Evolutionary conservation across 1,284 basidiomycete species (phyloP).

Genomic region (Moesziomyces antarcticus): DNA sequence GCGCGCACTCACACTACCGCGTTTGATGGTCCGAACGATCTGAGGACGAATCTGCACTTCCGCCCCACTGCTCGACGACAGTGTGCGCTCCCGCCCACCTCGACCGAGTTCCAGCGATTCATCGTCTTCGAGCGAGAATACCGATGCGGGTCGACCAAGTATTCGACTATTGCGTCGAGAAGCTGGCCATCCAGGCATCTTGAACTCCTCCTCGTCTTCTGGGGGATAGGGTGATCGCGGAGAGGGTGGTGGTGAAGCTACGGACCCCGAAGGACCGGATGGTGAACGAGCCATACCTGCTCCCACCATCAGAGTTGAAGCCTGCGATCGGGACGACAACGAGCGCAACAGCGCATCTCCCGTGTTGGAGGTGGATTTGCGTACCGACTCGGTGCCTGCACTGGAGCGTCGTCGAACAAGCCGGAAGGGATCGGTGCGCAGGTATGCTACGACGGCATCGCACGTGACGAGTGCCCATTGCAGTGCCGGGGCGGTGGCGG

Average conservation of each 20-base stretch:
- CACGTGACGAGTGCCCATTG: slow-evolving; percentile 43
- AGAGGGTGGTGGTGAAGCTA: slow-evolving; percentile 12
- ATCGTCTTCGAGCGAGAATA: slow-evolving; percentile 35
- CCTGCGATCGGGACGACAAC: slow-evolving; percentile 26
- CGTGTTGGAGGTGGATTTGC: slow-evolving; percentile 5
- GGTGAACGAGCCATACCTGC: slow-evolving; percentile 14
- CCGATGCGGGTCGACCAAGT: slow-evolving; percentile 24
- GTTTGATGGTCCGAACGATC: slow-evolving; percentile 34
- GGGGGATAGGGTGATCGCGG: slow-evolving; percentile 10
- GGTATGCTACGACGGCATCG: slow-evolving; percentile 43
- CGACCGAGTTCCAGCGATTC: slow-evolving; percentile 15
- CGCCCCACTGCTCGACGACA: slow-evolving; percentile 23
- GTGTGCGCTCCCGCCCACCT: slow-evolving; percentile 13
- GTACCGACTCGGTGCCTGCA: slow-evolving; percentile 11
- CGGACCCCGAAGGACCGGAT: slow-evolving; percentile 1
- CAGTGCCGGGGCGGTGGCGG: slow-evolving; percentile 23
- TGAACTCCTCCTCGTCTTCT: slow-evolving; percentile 20
- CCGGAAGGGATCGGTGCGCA: slow-evolving; percentile 34
- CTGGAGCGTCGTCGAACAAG: slow-evolving; percentile 22
- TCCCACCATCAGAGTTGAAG: slow-evolving; percentile 6
- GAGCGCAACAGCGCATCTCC: slow-evolving; percentile 15
- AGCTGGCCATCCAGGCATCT: slow-evolving; percentile 30
- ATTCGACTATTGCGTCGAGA: slow-evolving; percentile 31
- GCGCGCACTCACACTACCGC: slow-evolving; percentile 6
- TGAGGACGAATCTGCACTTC: slow-evolving; percentile 39